A percentile compares a stretch with the other conserved stretches of the same genome.
Evolutionary conservation across 371 early-diverging fungal genomes (phyloP).

Genomic region (Spraguea lophii): DNA sequence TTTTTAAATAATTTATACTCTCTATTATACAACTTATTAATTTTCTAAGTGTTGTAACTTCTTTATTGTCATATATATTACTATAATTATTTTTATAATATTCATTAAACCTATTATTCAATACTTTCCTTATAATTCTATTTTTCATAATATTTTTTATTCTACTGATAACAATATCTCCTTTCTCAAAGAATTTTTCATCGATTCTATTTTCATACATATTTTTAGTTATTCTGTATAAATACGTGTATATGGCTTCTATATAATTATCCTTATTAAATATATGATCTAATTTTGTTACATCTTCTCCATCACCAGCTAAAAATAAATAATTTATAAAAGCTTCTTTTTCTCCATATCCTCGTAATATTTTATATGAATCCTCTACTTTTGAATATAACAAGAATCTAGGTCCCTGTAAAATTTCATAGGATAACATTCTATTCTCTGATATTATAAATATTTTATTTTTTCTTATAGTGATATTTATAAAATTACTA

Average conservation of each 20-base stretch:
- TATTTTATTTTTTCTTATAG: too few relatives aligned
- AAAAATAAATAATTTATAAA: slow-evolving; percentile 21
- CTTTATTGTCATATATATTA: too few relatives aligned
- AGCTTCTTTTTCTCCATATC: slow-evolving; percentile 25
- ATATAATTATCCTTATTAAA: slow-evolving; percentile 10
- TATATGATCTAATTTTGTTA: slow-evolving; percentile 20
- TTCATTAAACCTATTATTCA: too few relatives aligned
- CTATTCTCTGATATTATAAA: too few relatives aligned
- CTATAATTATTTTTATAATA: too few relatives aligned
- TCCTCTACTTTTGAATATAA: slow-evolving; percentile 23
- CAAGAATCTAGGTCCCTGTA: slow-evolving; percentile 8
- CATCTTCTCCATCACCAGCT: slow-evolving; percentile 8
- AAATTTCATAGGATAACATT: slow-evolving; percentile 20
- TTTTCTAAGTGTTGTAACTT: too few relatives aligned
- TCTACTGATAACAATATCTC: background rate
- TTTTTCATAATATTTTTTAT: slow-evolving; percentile 7
- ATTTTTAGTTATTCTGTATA: slow-evolving; percentile 1
- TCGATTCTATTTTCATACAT: slow-evolving; percentile 1
- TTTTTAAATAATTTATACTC: slow-evolving; percentile 8
- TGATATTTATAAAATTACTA: too few relatives aligned
- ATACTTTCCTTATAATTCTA: too few relatives aligned
- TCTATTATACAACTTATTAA: slow-evolving; percentile 19
- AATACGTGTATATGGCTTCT: background rate
- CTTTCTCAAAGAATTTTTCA: background rate
- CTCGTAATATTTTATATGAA: slow-evolving; percentile 16